Evolutionary conservation across 352 stramenopile species (phyloP).

Genomic region (Peronospora destructor): DNA sequence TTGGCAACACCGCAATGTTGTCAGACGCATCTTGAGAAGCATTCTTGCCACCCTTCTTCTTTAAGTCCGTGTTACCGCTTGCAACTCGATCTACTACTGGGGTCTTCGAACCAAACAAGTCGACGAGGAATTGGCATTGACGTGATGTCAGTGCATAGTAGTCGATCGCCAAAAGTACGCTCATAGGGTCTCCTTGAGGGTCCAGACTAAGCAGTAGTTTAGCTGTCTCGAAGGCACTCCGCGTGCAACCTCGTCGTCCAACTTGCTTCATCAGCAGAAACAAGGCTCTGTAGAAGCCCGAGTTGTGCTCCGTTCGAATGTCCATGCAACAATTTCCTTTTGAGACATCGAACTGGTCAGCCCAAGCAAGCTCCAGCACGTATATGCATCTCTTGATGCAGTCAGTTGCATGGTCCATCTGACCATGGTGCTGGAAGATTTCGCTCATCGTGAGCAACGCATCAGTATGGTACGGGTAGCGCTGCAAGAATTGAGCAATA

Average conservation of each 20-base stretch:
- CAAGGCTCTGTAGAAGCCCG: constrained; percentile 65
- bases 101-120: constrained; percentile 50
- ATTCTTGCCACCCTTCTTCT: constrained; percentile 20
- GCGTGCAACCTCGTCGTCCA: constrained; percentile 69
- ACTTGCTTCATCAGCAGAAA: constrained; percentile 84
- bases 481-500: constrained; percentile 73
- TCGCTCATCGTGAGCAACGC: constrained; percentile 82
- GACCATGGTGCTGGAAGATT: constrained; percentile 82
- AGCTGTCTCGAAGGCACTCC: constrained; percentile 78
- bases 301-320: constrained; percentile 67
- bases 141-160: constrained; percentile 78
- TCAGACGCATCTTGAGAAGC: constrained; percentile 14
- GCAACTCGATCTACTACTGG: constrained; percentile 50
- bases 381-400: constrained; percentile 86
- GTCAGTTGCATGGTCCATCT: constrained; percentile 80
- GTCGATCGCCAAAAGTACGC: constrained; percentile 71
- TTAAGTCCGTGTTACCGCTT: constrained; percentile 4
- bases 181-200: constrained; percentile 73
- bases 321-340: constrained; percentile 82
- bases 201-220: constrained; percentile 72
- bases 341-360: constrained; percentile 74
- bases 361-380: constrained; percentile 74
- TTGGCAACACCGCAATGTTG: constrained; percentile 50
- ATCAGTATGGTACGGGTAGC: constrained; percentile 81
- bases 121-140: constrained; percentile 74